Evolutionary conservation across 441 rosid species (phyloP).

Genomic region (Breynia disticha): DNA sequence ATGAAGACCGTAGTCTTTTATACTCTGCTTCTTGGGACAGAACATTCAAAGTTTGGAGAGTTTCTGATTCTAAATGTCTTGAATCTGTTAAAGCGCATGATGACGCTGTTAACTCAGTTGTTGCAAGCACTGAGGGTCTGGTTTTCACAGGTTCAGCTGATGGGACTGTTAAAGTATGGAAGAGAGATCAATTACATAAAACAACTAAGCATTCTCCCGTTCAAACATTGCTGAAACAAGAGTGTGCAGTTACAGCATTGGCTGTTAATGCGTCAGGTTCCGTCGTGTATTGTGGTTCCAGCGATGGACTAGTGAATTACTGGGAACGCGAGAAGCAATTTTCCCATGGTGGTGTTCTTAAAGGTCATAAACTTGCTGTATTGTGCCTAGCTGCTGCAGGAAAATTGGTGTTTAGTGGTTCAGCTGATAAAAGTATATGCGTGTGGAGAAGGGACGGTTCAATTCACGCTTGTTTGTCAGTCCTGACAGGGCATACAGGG

Average conservation of each 20-base stretch:
- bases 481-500: constrained; percentile 78
- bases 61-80: constrained; percentile 70
- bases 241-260: constrained; percentile 66
- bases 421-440: constrained; percentile 83
- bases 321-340: constrained; percentile 66
- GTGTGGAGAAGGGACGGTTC: constrained; percentile 64
- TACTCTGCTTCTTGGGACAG: constrained; percentile 96
- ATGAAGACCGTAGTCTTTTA: constrained; percentile 49
- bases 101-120: constrained; percentile 74
- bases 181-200: constrained; percentile 41
- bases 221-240: constrained; percentile 60
- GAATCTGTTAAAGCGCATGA: constrained; percentile 76
- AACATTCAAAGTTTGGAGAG: constrained; percentile 83
- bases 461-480: constrained; percentile 64
- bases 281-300: constrained; percentile 68
- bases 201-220: constrained; percentile 36
- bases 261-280: constrained; percentile 38
- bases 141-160: constrained; percentile 79
- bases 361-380: constrained; percentile 74
- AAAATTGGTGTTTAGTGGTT: constrained; percentile 63
- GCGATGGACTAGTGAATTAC: constrained; percentile 80
- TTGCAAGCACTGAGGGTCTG: constrained; percentile 32
- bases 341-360: constrained; percentile 56
- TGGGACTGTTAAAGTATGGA: constrained; percentile 83
- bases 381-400: constrained; percentile 65